Evolutionary conservation across 805 yeast species (phyloP).

Genomic region (Wickerhamiella brachini): DNA sequence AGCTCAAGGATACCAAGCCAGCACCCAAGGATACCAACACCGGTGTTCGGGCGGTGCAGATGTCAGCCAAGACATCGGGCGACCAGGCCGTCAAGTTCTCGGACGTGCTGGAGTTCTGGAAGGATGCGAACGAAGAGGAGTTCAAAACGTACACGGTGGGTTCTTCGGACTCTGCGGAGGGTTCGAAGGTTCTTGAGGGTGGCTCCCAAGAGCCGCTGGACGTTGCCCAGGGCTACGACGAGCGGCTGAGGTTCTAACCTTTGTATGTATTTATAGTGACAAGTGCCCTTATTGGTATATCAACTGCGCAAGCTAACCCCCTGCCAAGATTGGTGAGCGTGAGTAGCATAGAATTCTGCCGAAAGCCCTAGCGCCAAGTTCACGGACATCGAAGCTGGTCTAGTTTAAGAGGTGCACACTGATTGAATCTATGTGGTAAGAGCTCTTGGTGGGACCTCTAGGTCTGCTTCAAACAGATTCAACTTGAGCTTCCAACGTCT

Average conservation of each 20-base stretch:
- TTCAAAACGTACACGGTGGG: slow-evolving; percentile 19
- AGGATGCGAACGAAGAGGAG: slow-evolving; percentile 48
- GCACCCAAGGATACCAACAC: slow-evolving; percentile 12
- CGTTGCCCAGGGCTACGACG: not conserved
- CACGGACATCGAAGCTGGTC: no score
- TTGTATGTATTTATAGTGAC: not conserved
- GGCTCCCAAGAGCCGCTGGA: not conserved
- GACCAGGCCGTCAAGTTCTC: slow-evolving; percentile 50
- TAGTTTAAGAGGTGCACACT: no score
- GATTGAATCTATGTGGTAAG: no score
- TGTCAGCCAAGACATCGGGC: slow-evolving; percentile 53
- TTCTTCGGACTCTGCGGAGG: not conserved
- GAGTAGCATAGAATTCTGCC: no score
- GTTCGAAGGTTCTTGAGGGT: not conserved
- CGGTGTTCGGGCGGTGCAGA: slow-evolving; percentile 52
- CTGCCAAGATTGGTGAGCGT: no score
- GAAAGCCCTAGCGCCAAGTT: no score
- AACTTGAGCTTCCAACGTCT: no score
- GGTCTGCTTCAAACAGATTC: no score
- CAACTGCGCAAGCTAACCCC: no score
- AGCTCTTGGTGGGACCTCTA: no score
- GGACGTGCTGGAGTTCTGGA: slow-evolving; percentile 55
- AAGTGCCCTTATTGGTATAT: no score
- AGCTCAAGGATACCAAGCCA: slow-evolving; percentile 28
- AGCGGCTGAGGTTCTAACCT: not conserved